These are phyloP conservation scores for Coemansia sp. DNA, from an alignment of 192 early-diverging fungal species.

Conservation along the genomic window DNA sequence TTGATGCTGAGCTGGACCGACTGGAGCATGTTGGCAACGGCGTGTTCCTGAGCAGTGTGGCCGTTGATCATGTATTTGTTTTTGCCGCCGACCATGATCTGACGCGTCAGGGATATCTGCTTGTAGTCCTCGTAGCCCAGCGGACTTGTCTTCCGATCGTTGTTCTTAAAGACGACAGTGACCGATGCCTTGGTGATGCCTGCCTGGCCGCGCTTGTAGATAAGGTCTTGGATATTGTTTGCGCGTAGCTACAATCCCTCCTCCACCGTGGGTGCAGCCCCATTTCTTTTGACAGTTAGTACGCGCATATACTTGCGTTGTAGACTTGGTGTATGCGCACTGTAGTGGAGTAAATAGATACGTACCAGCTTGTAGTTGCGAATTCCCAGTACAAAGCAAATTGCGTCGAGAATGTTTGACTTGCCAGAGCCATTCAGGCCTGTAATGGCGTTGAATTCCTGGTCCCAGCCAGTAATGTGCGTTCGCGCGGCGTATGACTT, in stretches of 20 bases:
- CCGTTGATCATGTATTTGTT: slow-evolving; percentile 99
- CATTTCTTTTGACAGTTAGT: neutral
- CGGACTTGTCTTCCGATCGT: slow-evolving; percentile 80
- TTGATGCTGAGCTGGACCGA: slow-evolving; percentile 99
- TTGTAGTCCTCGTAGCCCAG: slow-evolving; percentile 83
- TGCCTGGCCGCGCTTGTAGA: slow-evolving; percentile 99
- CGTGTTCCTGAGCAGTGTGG: slow-evolving; percentile 83
- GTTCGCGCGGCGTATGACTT: slow-evolving; percentile 97
- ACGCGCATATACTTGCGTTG: neutral
- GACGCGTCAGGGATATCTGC: slow-evolving; percentile 92
- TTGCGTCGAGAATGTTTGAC: slow-evolving; percentile 97
- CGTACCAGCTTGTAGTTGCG: slow-evolving; percentile 87
- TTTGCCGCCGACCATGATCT: slow-evolving; percentile 87
- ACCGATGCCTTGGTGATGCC: slow-evolving; percentile 98
- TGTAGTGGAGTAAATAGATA: neutral
- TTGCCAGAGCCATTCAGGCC: slow-evolving; percentile 98
- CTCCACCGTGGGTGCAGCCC: neutral
- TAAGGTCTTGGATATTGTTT: slow-evolving; percentile 89
- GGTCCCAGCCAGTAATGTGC: slow-evolving; percentile 97
- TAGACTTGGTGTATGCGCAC: neutral
- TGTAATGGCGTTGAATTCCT: slow-evolving; percentile 97
- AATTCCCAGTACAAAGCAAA: slow-evolving; percentile 98
- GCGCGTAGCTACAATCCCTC: slow-evolving; percentile 71
- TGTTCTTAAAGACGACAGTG: slow-evolving; percentile 95
- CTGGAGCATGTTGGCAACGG: slow-evolving; percentile 91